Conservation (phyloP, 1,284 basidiomycete genomes). For the Moesziomyces aphidis region DNA sequence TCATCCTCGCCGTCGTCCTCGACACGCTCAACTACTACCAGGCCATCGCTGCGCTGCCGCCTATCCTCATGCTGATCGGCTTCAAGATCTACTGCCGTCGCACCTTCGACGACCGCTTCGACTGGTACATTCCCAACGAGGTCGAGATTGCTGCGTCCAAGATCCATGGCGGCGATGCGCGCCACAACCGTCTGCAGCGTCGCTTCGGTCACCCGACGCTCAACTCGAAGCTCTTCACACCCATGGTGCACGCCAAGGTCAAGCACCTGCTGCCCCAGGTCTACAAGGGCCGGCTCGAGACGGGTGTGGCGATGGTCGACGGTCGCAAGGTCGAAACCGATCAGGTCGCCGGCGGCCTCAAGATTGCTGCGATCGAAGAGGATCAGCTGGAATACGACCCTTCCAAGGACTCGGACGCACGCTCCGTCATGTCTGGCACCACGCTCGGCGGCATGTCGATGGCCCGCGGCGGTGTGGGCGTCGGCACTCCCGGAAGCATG, state of each 20-base stretch:
- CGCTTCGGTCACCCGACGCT: constrained; percentile 66
- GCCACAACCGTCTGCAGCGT: constrained; percentile 60
- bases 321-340: constrained; percentile 57
- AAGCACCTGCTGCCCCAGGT: constrained; percentile 57
- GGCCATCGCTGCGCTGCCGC: constrained; percentile 59
- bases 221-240: constrained; percentile 60
- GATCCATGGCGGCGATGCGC: constrained; percentile 56
- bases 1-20: constrained; percentile 59
- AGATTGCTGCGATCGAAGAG: constrained; percentile 63
- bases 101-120: constrained; percentile 58
- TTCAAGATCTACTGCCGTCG: constrained; percentile 63
- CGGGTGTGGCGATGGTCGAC: constrained; percentile 44
- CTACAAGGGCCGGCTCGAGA: constrained; percentile 58
- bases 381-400: constrained; percentile 64
- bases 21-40: constrained; percentile 51
- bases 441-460: constrained; percentile 50
- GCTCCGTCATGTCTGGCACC: constrained; percentile 62
- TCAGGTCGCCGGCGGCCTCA: constrained; percentile 55
- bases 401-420: constrained; percentile 52
- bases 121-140: constrained; percentile 65
- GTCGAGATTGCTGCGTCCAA: constrained; percentile 54
- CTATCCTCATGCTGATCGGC: constrained; percentile 56
- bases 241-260: constrained; percentile 63
- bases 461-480: constrained; percentile 22
- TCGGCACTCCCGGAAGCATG: constrained; percentile 28